These are phyloP conservation scores for Scleromitrula shiraiana DNA, from an alignment of 2,329 filamentous ascomycete species.

Conservation along the genomic window DNA sequence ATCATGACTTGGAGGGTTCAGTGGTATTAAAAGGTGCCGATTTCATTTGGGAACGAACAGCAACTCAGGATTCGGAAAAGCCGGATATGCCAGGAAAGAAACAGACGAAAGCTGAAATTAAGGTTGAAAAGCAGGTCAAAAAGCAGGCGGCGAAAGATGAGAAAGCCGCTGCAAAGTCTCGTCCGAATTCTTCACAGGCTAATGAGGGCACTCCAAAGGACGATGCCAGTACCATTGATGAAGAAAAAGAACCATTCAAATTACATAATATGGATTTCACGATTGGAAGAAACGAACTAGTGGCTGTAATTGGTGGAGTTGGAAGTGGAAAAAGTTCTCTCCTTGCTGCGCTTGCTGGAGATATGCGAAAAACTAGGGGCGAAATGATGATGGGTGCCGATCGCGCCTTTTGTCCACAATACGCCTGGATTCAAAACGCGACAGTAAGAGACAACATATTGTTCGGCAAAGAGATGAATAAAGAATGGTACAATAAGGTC, in stretches of 20 bases:
- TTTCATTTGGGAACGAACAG: slow-evolving; percentile 80
- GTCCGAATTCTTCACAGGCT: slow-evolving; percentile 33
- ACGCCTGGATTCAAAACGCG: slow-evolving; percentile 95
- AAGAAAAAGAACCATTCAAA: slow-evolving; percentile 58
- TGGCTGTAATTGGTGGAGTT: slow-evolving; percentile 83
- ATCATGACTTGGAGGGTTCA: slow-evolving; percentile 54
- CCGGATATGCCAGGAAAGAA: slow-evolving; percentile 42
- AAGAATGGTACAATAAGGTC: slow-evolving; percentile 61
- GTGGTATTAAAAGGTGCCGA: slow-evolving; percentile 64
- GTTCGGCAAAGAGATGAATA: slow-evolving; percentile 74
- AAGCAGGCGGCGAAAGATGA: slow-evolving; percentile 36
- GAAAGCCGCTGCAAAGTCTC: slow-evolving; percentile 23
- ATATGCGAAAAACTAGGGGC: slow-evolving; percentile 80
- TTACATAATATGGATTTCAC: slow-evolving; percentile 60
- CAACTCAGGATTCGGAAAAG: slow-evolving; percentile 44
- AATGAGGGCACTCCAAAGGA: slow-evolving; percentile 39
- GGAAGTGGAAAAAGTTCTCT: slow-evolving; percentile 87
- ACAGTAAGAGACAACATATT: slow-evolving; percentile 82
- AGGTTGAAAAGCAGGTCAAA: slow-evolving; percentile 34
- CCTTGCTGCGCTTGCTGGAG: slow-evolving; percentile 80
- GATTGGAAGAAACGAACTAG: slow-evolving; percentile 65
- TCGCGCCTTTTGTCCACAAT: slow-evolving; percentile 88
- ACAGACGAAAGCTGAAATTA: slow-evolving; percentile 39
- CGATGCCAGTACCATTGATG: slow-evolving; percentile 47
- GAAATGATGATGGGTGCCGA: slow-evolving; percentile 68